Percentiles rank a stretch among this genome's conserved stretches.
These are phyloP conservation scores for Schizosaccharomyces japonicus DNA, from an alignment of 805 yeast genomes.

Conservation along the genomic window DNA sequence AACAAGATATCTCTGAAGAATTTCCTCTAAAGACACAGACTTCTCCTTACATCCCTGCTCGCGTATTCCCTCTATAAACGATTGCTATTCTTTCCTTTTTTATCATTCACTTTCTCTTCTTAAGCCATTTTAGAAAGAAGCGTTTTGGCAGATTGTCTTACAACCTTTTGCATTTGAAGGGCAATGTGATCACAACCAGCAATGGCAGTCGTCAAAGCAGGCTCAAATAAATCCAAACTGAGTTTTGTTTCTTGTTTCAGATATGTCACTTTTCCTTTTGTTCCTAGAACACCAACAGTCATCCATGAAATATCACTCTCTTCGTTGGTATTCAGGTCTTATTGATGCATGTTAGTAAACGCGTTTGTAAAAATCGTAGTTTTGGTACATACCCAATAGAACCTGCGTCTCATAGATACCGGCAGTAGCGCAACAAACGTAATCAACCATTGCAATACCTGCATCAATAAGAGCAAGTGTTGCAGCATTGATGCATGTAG, in stretches of 20 bases:
- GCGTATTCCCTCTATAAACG: no score
- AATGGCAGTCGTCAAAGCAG: conserved; percentile 55
- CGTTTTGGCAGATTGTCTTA: conserved; percentile 48
- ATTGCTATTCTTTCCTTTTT: no score
- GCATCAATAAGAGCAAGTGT: conserved; percentile 85
- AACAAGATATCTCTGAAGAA: no score
- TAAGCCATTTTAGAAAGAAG: no score
- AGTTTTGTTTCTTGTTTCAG: conserved; percentile 59
- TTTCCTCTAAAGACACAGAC: no score
- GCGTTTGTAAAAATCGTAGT: not conserved
- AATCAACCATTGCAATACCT: conserved; percentile 83
- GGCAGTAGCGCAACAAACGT: conserved; percentile 54
- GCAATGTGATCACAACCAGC: conserved; percentile 69
- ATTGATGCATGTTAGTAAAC: not conserved
- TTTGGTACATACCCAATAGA: conserved; percentile 20
- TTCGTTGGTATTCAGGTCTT: conserved; percentile 58
- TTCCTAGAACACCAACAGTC: conserved; percentile 68
- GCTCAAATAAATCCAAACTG: conserved; percentile 58
- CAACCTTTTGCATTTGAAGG: conserved; percentile 65
- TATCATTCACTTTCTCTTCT: no score
- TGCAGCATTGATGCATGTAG: conserved; percentile 60
- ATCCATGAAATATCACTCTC: conserved; percentile 61
- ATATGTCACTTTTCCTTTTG: conserved; percentile 52
- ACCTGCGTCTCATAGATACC: conserved; percentile 63
- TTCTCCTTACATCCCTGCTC: no score